phyloP scores from a whole-genome alignment of 257 asterid genomes.

The Rauvolfia tetraphylla region DNA sequence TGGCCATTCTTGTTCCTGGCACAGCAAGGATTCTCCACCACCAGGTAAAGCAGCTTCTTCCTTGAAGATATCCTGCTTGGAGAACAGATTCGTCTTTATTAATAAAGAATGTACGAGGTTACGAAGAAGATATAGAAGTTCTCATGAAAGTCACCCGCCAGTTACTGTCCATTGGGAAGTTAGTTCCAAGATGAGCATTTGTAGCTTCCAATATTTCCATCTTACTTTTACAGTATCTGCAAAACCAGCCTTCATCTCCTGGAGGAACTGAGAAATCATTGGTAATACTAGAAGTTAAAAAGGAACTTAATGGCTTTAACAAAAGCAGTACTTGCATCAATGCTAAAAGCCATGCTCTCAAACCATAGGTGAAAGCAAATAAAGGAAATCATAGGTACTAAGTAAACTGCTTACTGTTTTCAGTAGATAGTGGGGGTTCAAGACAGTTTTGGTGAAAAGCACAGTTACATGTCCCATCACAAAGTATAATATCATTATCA shows the following conservation, averaged over 20 bases:
- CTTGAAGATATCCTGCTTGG: slow-evolving; percentile 74
- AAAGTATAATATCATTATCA: slow-evolving; percentile 86
- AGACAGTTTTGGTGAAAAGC: slow-evolving; percentile 95
- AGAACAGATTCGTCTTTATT: slow-evolving; percentile 21
- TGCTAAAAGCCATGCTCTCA: background rate
- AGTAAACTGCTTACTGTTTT: slow-evolving; percentile 59
- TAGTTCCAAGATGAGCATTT: slow-evolving; percentile 95
- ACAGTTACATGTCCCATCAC: slow-evolving; percentile 94
- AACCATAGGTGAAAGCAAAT: background rate
- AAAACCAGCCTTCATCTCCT: slow-evolving; percentile 95
- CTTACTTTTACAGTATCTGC: slow-evolving; percentile 86
- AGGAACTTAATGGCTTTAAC: background rate
- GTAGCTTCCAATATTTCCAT: slow-evolving; percentile 88
- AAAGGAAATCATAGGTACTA: background rate
- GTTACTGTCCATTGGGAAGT: slow-evolving; percentile 65
- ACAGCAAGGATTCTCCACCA: slow-evolving; percentile 47
- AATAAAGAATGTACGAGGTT: slow-evolving; percentile 9
- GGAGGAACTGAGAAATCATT: slow-evolving; percentile 73
- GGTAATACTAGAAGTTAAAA: slow-evolving; percentile 20
- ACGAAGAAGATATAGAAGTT: slow-evolving; percentile 8
- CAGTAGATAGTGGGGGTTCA: slow-evolving; percentile 83
- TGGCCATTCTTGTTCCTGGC: slow-evolving; percentile 82
- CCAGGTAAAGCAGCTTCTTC: slow-evolving; percentile 86
- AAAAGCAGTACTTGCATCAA: background rate
- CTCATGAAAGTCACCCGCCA: slow-evolving; percentile 65